phyloP scores from a whole-genome alignment of 345 rosid genomes.

The Chamaenerion angustifolium region DNA sequence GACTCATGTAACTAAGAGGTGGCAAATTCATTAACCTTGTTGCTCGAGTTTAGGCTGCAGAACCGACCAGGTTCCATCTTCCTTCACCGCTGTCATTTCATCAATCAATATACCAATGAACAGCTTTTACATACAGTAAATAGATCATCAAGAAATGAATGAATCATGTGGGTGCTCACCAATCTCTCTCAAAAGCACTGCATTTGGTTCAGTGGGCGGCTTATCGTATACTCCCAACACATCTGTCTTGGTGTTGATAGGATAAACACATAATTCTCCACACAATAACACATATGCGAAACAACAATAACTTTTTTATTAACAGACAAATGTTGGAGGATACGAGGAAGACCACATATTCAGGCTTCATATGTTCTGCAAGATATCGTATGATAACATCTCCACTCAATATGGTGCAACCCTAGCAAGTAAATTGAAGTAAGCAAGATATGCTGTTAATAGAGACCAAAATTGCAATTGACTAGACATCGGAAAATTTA shows the following conservation, averaged over 20 bases:
- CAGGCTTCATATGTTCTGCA: slow-evolving; percentile 63
- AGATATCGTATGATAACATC: slow-evolving; percentile 85
- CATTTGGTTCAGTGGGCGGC: slow-evolving; percentile 65
- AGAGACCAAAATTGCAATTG: not conserved
- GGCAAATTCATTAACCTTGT: slow-evolving; percentile 32
- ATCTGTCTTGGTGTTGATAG: slow-evolving; percentile 53
- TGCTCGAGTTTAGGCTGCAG: slow-evolving; percentile 35
- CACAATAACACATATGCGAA: too few relatives aligned
- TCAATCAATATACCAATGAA: too few relatives aligned
- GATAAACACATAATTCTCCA: slow-evolving; percentile 9
- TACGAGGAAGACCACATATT: slow-evolving; percentile 86
- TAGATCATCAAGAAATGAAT: not conserved
- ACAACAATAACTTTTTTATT: too few relatives aligned
- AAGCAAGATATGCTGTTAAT: not conserved
- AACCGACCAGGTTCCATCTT: slow-evolving; percentile 72
- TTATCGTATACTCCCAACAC: slow-evolving; percentile 77
- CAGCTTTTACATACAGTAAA: too few relatives aligned
- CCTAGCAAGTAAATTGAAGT: slow-evolving; percentile 23
- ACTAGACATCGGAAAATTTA: not conserved
- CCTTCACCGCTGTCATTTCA: slow-evolving; percentile 43
- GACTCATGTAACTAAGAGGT: not conserved
- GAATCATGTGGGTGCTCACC: slow-evolving; percentile 27
- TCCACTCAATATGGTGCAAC: slow-evolving; percentile 89
- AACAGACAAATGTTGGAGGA: slow-evolving; percentile 19
- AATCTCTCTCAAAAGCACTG: slow-evolving; percentile 72